phyloP scores from a whole-genome alignment of 176 grass and related monocot species.

The Secale cereale region DNA sequence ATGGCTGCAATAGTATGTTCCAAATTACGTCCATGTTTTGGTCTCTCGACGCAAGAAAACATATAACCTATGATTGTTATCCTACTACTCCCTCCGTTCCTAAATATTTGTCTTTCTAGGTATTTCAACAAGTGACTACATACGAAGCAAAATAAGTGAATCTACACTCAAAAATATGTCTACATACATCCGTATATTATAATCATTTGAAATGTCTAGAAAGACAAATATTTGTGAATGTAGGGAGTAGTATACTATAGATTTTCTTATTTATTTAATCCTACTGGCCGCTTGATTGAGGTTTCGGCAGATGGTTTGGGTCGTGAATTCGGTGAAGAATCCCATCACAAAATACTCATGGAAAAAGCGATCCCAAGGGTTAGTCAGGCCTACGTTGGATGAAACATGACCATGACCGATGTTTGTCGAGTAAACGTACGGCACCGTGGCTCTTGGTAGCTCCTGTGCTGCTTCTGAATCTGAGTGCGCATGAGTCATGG shows the following conservation, averaged over 20 bases:
- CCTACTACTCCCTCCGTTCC: no score
- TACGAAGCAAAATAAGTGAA: no score
- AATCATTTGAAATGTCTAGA: no score
- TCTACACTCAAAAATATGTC: no score
- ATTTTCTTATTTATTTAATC: not conserved
- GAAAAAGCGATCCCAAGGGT: not conserved
- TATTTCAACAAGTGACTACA: no score
- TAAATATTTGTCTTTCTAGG: no score
- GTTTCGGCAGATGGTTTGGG: conserved; percentile 6
- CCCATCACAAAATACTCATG: not conserved
- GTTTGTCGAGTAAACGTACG: not conserved
- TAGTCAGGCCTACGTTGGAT: no score
- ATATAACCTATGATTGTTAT: no score
- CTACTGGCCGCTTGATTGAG: not conserved
- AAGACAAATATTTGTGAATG: no score
- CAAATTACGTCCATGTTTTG: conserved; percentile 11
- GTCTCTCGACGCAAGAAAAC: not conserved
- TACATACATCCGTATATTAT: no score
- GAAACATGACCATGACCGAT: not conserved
- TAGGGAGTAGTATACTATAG: no score
- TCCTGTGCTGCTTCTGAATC: not conserved
- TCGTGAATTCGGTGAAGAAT: not conserved
- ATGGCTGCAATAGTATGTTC: not conserved
- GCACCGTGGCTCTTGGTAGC: no score
- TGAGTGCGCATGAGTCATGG: not conserved